Percentiles rank a stretch among this genome's conserved stretches.
Evolutionary conservation across 2,329 filamentous ascomycete species (phyloP).

Genomic region (Trichoderma sp.): DNA sequence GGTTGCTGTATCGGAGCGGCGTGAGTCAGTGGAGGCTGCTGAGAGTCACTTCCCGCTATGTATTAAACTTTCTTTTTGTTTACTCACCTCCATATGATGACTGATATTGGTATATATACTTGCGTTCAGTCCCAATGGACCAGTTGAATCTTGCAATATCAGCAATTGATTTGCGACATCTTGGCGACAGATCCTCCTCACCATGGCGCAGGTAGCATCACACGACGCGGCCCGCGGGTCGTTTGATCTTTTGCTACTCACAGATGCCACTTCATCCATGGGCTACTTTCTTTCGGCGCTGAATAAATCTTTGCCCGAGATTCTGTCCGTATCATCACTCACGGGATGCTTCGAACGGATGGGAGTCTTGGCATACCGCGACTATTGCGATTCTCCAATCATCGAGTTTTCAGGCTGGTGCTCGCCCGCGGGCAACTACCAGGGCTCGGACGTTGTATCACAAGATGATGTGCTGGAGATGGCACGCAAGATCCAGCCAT

Average conservation of each 20-base stretch:
- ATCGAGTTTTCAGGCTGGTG: constrained; percentile 57
- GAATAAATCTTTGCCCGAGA: constrained; percentile 52
- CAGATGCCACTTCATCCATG: constrained; percentile 54
- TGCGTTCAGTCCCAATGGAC: background rate
- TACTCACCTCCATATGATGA: background rate
- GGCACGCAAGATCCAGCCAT: constrained; percentile 40
- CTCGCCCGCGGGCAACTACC: constrained; percentile 32
- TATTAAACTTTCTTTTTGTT: background rate
- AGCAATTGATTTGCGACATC: background rate
- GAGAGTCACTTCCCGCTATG: background rate
- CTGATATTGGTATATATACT: background rate
- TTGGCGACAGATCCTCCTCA: background rate
- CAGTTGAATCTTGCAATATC: background rate
- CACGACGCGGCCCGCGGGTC: constrained; percentile 28
- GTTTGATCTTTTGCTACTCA: constrained; percentile 52
- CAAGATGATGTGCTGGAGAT: constrained; percentile 44
- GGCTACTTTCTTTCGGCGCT: constrained; percentile 48
- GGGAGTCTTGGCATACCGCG: constrained; percentile 55
- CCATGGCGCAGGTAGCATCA: constrained; percentile 30
- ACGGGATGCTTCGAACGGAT: constrained; percentile 55
- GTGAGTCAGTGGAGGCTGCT: constrained; percentile 14
- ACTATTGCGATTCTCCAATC: constrained; percentile 46
- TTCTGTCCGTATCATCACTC: constrained; percentile 53
- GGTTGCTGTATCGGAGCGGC: constrained; percentile 17
- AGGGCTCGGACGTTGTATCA: constrained; percentile 32